Evolutionary conservation across 305 asterid genomes (phyloP).

Genomic region (Fraxinus xanthoxyloides): DNA sequence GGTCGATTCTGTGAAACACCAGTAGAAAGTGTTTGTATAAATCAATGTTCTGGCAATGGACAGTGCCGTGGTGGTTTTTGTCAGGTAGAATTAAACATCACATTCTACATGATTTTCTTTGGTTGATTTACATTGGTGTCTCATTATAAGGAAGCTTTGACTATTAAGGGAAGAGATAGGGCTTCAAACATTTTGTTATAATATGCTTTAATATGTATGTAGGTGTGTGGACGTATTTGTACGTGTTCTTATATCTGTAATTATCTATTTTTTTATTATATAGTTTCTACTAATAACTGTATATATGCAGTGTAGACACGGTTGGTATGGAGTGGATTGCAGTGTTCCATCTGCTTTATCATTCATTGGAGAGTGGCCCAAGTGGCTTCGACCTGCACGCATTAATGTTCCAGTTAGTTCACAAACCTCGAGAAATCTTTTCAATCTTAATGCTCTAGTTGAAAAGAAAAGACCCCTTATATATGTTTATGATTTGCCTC

Average conservation of each 20-base stretch:
- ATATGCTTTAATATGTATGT: not conserved
- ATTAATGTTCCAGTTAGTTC: constrained; percentile 50
- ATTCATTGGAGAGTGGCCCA: constrained; percentile 75
- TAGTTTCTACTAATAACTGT: not conserved
- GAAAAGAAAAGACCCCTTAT: constrained; percentile 83
- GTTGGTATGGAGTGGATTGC: constrained; percentile 96
- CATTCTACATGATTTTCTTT: constrained; percentile 2
- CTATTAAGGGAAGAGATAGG: not conserved
- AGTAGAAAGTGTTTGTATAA: constrained; percentile 68
- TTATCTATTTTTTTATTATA: not conserved
- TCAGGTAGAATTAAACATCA: constrained; percentile 52
- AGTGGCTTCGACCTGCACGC: constrained; percentile 81
- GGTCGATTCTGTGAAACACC: constrained; percentile 88
- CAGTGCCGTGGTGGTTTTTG: constrained; percentile 93
- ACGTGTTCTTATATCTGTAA: not conserved
- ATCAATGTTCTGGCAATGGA: constrained; percentile 86
- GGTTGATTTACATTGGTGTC: not conserved
- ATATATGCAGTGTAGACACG: constrained; percentile 66
- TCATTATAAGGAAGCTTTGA: not conserved
- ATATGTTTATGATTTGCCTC: constrained; percentile 87
- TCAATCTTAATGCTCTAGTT: constrained; percentile 55
- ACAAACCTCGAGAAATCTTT: constrained; percentile 31
- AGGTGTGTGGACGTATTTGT: not conserved
- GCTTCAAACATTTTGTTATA: not conserved
- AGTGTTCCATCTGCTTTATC: constrained; percentile 80